Base-by-base conservation (phyloP, 805 yeast genomes). In the Komagataella pastoris region DNA sequence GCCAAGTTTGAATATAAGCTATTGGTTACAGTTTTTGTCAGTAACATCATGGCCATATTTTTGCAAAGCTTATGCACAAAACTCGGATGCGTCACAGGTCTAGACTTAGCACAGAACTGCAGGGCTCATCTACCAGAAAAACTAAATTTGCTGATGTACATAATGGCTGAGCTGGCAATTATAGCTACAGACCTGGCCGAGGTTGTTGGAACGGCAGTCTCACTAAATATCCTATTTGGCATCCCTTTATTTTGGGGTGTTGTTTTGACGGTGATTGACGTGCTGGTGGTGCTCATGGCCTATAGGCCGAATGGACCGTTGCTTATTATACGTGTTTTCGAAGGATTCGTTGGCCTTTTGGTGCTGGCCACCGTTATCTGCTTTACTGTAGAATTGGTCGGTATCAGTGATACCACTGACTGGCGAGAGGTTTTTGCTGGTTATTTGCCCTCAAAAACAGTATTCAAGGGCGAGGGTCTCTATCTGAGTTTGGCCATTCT, bases 181-280 rank as follows among this genome's bases (percentile, higher is more conserved):
- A 81, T 91, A 47, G 97, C 97, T 2, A 91, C 98, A 0, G 99
- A 91, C 68, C 76, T 93, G 56, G 97, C 99, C 1, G 98, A 91
- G 64, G 96, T 91, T 43, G 91, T 93, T 23, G 99, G 99, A n/a
- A 88, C 97, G 3, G 97, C 98, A 3, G 88, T 91, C 53, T 84
- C 98, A 0, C 73, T 91, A 53, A 88, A 93, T 58, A 88, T 91
- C 52, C 68, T 93, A 47, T 80, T 90, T 62, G 75, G 78, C 2
- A 70, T 93, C 6, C 98, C 98, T 0, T 69, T 93, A 17, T 74
- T 87, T 6, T 72, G 80, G 4, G 99, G 99, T 40, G 96, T 91
- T 14, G 67, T 88, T 3, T 65, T 91, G 50, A 91, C 98, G 0
- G 83, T 88, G 19, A 68, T 88, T 3, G 99, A 91, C 60, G 97